Conservation (phyloP, 768 basidiomycete genomes). For the Suillus subluteus region DNA sequence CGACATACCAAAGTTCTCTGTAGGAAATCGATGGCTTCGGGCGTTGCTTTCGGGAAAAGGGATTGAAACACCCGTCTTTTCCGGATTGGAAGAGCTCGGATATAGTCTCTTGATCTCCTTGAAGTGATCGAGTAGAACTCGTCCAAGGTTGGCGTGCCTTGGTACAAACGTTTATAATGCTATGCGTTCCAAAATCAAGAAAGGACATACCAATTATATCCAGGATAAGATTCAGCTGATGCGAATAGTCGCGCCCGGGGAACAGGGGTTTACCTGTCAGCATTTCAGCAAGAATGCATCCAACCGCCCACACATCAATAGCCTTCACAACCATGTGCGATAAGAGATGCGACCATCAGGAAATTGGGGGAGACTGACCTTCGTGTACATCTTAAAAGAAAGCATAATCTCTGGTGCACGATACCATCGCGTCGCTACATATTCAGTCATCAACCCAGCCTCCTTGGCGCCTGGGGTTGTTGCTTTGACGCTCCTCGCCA, state of each 20-base stretch:
- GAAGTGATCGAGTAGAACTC: constrained; percentile 92
- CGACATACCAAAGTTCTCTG: constrained; percentile 65
- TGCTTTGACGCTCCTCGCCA: constrained; percentile 69
- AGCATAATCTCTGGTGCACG: constrained; percentile 95
- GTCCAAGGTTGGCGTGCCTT: constrained; percentile 82
- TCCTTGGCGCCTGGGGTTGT: constrained; percentile 58
- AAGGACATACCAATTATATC: constrained; percentile 71
- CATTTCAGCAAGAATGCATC: constrained; percentile 82
- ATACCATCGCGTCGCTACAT: constrained; percentile 93
- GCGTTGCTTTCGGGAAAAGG: constrained; percentile 78
- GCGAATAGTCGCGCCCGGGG: constrained; percentile 85
- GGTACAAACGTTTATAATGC: constrained; percentile 31
- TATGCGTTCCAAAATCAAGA: not conserved
- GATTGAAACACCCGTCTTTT: constrained; percentile 71
- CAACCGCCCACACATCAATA: constrained; percentile 78
- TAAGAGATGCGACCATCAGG: constrained; percentile 16
- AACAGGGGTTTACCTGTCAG: constrained; percentile 81
- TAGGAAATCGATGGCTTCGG: constrained; percentile 74
- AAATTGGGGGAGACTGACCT: constrained; percentile 41
- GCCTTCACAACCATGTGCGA: constrained; percentile 39
- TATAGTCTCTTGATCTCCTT: constrained; percentile 82
- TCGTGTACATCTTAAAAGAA: constrained; percentile 88
- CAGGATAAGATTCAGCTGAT: constrained; percentile 86
- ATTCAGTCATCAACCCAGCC: constrained; percentile 75
- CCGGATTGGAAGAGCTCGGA: constrained; percentile 83